These are phyloP conservation scores for Podaxis sp. DNA, from an alignment of 768 basidiomycete genomes.

Conservation along the genomic window DNA sequence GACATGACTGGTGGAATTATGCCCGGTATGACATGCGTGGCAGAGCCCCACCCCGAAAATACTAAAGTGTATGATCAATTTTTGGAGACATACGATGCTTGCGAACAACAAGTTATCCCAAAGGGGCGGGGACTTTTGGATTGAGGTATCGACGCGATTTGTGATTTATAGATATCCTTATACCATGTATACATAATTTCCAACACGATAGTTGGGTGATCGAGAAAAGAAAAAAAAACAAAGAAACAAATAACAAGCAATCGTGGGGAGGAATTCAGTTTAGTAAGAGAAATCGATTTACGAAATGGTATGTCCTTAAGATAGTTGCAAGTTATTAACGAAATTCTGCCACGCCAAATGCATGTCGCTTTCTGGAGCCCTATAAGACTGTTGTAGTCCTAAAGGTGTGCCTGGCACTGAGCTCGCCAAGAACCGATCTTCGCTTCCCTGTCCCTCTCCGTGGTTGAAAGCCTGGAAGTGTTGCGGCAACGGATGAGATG, in stretches of 20 bases:
- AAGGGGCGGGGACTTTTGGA: slow-evolving; percentile 12
- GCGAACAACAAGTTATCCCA: slow-evolving; percentile 52
- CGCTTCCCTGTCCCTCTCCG: not conserved
- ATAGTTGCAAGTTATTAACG: not conserved
- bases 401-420: not conserved
- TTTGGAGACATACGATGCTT: slow-evolving; percentile 50
- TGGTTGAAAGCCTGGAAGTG: not conserved
- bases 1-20: slow-evolving; percentile 57
- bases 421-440: not conserved
- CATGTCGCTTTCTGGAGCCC: not conserved
- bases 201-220: not conserved
- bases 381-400: not conserved
- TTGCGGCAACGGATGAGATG: not conserved
- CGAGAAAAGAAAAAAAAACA: not conserved
- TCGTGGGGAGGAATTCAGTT: no score
- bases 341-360: not conserved
- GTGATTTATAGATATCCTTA: not conserved
- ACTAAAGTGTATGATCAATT: slow-evolving; percentile 53
- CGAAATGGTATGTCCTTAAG: not conserved
- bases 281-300: no score
- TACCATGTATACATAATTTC: not conserved
- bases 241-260: not conserved
- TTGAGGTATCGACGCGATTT: not conserved
- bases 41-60: slow-evolving; percentile 49
- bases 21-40: slow-evolving; percentile 60